Evolutionary conservation across 2,329 filamentous ascomycete genomes (phyloP), one percentile per base, ranked within the genome.

Genomic region (Hypomyces perniciosus): DNA sequence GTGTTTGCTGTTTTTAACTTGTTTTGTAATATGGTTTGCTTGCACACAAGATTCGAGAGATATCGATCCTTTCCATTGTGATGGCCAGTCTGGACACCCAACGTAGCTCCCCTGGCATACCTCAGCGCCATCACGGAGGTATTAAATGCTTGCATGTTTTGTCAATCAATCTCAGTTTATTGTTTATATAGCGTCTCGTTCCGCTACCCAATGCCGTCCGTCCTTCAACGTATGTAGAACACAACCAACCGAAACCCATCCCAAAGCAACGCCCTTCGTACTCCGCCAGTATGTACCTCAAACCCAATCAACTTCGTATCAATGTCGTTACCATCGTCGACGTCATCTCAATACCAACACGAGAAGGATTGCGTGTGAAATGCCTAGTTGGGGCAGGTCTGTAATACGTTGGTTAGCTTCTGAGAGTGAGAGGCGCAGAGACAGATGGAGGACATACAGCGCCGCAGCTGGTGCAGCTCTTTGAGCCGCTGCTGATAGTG

Each of bases 381-480:
- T 8, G 4, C 45, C 54, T 62, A 67, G 54, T 63, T 59, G 48
- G 65, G 65, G 63, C 66, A 69, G 41, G 57, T 61, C 66, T 69
- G 51, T 35, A 10, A n/a, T 7, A 8, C 6, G 27, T 28, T 30
- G 6, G 28, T 43, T 43, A 43, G 41, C 30, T 43, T n/a, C 6
- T 34, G 40, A 49, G 26, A 28, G 28, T 29, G 27, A 31, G 31
- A 28, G 13, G 7, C 28, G 7, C 28, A 13, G 33, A 34, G 44
- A 40, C 34, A 8, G 30, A 26, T 37, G 29, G 10, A 26, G 33
- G 33, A 72, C 79, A 61, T 72, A 83, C 79, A 61, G 79, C 77
- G 50, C 79, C 79, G 69, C 79, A 83, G 52, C 72, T 69, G 52
- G 62, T 59, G 71, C 79, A 83, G 54, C 71, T 73, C 77, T 83